A percentile compares a stretch with the other conserved stretches of the same genome.
These are phyloP conservation scores for Protoeuglena noctilucae DNA, from an alignment of 139 green algal genomes.

Conservation along the genomic window DNA sequence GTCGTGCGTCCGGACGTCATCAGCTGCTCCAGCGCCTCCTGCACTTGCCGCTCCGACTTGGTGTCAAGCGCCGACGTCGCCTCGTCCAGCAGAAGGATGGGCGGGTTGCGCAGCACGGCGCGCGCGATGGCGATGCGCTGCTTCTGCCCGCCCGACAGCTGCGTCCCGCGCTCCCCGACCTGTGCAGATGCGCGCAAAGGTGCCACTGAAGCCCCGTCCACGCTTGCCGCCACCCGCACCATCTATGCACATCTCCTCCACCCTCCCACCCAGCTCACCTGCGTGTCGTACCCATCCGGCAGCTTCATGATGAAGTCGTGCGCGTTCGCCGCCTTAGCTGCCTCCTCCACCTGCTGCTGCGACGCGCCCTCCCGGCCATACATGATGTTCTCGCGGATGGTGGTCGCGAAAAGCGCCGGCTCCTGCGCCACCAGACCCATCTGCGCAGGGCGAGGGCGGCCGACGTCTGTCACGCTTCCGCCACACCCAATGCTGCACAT, in stretches of 20 bases:
- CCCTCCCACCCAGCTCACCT: too few relatives aligned
- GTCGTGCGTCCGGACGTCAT: constrained; percentile 35
- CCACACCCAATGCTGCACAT: too few relatives aligned
- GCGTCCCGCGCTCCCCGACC: constrained; percentile 70
- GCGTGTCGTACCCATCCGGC: constrained; percentile 47
- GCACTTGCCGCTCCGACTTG: constrained; percentile 41
- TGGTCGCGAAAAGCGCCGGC: constrained; percentile 70
- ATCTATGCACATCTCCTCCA: background rate
- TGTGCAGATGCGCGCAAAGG: constrained; percentile 5
- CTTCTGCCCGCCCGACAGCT: constrained; percentile 55
- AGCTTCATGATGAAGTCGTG: constrained; percentile 55
- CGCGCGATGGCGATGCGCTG: constrained; percentile 62
- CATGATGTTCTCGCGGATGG: constrained; percentile 74
- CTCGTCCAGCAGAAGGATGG: constrained; percentile 79
- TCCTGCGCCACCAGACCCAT: constrained; percentile 73
- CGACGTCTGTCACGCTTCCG: too few relatives aligned
- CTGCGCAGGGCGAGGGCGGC: too few relatives aligned
- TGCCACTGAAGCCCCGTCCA: background rate
- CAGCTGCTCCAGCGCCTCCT: constrained; percentile 29
- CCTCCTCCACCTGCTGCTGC: constrained; percentile 41
- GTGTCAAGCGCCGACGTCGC: constrained; percentile 79
- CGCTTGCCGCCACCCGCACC: constrained; percentile 2
- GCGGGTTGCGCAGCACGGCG: constrained; percentile 34
- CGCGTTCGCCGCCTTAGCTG: constrained; percentile 53
- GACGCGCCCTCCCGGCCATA: constrained; percentile 36